Conservation (phyloP, 371 early-diverging fungal species). For the Lichtheimia ornata region DNA sequence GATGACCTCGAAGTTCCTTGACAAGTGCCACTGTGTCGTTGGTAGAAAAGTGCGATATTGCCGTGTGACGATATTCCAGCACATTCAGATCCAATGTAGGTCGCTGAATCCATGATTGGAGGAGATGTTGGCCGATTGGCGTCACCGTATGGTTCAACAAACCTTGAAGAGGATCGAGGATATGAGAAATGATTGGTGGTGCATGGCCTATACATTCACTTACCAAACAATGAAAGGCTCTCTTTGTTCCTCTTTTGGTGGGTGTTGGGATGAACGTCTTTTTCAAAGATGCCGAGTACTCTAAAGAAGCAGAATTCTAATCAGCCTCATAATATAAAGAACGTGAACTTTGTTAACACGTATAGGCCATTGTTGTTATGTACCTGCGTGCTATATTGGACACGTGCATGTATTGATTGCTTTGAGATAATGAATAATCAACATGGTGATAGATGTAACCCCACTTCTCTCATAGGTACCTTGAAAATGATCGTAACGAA, state of each 20-base stretch:
- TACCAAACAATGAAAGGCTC: slow-evolving; percentile 72
- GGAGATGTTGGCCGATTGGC: slow-evolving; percentile 51
- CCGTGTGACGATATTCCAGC: slow-evolving; percentile 53
- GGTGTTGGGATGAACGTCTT: slow-evolving; percentile 68
- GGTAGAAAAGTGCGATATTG: slow-evolving; percentile 52
- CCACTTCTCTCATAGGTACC: slow-evolving; percentile 10
- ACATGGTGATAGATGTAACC: neutral
- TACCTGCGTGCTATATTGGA: slow-evolving; percentile 59
- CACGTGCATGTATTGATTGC: slow-evolving; percentile 52
- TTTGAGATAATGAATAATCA: neutral
- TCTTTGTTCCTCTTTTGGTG: slow-evolving; percentile 61
- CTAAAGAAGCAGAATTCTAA: slow-evolving; percentile 22
- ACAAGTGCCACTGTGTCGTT: slow-evolving; percentile 31
- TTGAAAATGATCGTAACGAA: slow-evolving; percentile 21
- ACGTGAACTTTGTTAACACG: too few relatives aligned
- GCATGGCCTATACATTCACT: neutral
- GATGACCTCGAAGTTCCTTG: slow-evolving; percentile 33
- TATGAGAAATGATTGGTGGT: neutral
- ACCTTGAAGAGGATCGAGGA: slow-evolving; percentile 33
- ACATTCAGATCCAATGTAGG: slow-evolving; percentile 53
- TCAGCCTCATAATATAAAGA: too few relatives aligned
- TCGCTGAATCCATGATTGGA: slow-evolving; percentile 68
- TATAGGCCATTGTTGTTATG: too few relatives aligned
- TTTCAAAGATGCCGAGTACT: slow-evolving; percentile 70
- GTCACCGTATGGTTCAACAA: slow-evolving; percentile 65